Base-by-base conservation (phyloP, 371 early-diverging fungal genomes). In the Circinella minor region DNA sequence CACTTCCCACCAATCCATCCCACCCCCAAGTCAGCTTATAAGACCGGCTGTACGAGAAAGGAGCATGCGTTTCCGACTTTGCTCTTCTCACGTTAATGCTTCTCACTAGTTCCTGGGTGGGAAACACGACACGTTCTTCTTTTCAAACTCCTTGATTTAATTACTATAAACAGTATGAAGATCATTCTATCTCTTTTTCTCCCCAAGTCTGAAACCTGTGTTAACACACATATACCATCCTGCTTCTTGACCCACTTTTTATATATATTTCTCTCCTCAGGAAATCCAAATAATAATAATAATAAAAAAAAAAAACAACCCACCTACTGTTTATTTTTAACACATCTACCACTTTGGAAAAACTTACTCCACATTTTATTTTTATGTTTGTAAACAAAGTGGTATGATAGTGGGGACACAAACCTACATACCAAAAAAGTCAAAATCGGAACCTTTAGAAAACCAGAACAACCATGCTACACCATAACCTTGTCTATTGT, bases 141-240 rank as follows among this genome's bases (percentile, higher is more conserved):
- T 47, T 65, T 65, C 14, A 65, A 65, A 65, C 65, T 65, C 65
- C 48, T 65, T 65, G 65, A 65, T 54, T 54, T 27, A 34, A 34
- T 57, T 57, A 5, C 57, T 57, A 57, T 57, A 57, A 57, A 34
- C 57, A 57, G 57, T 57, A 57, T 57, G 57, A 57, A 57, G 57
- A 57, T 57, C 57, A 57, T 51, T 57, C 27, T 37, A 57, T 27
- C 57, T 57, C 57, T 34, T n/a, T 4, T 57, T n/a, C n/a, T n/a
- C n/a, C 57, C 27, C 57, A 18, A 57, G 36, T n/a, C 57, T 51
- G 51, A 51, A 51, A 51, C 51, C 7, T 43, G 43, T 11, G 11
- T 43, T 43, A 9, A 11, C 9, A 39, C 11, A 9, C 43, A 43
- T 43, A n/a, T n/a, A n/a, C n/a, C 43, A 27, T 27, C 27, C 27